phyloP scores from a whole-genome alignment of 371 early-diverging fungal genomes.

The Blakeslea trispora region DNA sequence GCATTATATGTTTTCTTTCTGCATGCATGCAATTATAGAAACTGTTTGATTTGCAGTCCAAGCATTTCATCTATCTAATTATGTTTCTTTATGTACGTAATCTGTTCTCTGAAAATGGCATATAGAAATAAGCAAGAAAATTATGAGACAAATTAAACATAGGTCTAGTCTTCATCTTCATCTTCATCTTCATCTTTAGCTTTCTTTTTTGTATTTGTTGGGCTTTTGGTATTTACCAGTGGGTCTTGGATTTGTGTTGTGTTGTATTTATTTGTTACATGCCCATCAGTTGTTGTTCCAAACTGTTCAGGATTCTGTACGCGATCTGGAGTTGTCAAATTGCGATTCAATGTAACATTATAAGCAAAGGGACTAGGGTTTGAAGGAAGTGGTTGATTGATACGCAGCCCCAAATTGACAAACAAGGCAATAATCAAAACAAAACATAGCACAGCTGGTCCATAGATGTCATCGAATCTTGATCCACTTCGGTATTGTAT shows the following conservation, averaged over 20 bases:
- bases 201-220: neutral
- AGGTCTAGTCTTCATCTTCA: no score
- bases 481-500: slow-evolving; percentile 53
- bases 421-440: slow-evolving; percentile 75
- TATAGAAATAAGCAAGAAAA: no score
- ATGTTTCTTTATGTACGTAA: no score
- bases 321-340: neutral
- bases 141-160: no score
- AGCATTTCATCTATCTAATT: no score
- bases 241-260: neutral
- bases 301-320: no score
- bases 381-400: slow-evolving; percentile 20
- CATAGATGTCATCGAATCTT: slow-evolving; percentile 58
- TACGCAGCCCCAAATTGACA: slow-evolving; percentile 61
- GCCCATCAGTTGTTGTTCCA: no score
- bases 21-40: no score
- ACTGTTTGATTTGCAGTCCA: no score
- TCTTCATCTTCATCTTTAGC: neutral
- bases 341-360: neutral
- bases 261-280: no score
- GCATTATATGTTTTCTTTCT: no score
- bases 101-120: no score
- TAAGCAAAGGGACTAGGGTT: slow-evolving; percentile 16
- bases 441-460: slow-evolving; percentile 77
- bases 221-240: slow-evolving; percentile 5